Percentiles rank a stretch among this genome's conserved stretches.
These are phyloP conservation scores for Pinus albicaulis DNA, from an alignment of 75 land plant genomes.

Conservation along the genomic window DNA sequence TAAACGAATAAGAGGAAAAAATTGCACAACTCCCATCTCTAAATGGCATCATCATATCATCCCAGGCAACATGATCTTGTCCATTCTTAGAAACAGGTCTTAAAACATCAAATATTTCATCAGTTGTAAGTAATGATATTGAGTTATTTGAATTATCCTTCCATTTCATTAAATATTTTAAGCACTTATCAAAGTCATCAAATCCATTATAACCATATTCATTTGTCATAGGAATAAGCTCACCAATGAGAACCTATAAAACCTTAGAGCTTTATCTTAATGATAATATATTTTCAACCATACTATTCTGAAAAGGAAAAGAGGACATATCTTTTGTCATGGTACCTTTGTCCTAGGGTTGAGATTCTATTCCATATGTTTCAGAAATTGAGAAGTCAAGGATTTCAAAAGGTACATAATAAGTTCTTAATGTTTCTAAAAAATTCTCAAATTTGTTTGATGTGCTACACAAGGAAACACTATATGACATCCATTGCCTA, in stretches of 20 bases:
- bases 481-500: background rate
- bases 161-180: conserved; percentile 10
- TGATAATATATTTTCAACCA: background rate
- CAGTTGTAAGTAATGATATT: conserved; percentile 13
- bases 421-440: background rate
- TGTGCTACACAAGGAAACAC: background rate
- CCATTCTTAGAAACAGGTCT: conserved; percentile 23
- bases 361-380: background rate
- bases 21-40: background rate
- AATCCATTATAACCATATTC: background rate
- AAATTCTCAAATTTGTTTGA: background rate
- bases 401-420: background rate
- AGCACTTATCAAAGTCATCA: conserved; percentile 4
- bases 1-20: conserved; percentile 8
- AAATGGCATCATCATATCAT: conserved; percentile 5
- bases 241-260: background rate
- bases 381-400: background rate
- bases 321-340: background rate
- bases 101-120: conserved; percentile 50
- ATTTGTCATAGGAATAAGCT: background rate
- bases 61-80: conserved; percentile 12
- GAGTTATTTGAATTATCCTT: background rate
- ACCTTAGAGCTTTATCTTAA: background rate
- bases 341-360: background rate
- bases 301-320: background rate